phyloP scores from a whole-genome alignment of 2,329 filamentous ascomycete species.

The Chaetomiaceae sp. region DNA sequence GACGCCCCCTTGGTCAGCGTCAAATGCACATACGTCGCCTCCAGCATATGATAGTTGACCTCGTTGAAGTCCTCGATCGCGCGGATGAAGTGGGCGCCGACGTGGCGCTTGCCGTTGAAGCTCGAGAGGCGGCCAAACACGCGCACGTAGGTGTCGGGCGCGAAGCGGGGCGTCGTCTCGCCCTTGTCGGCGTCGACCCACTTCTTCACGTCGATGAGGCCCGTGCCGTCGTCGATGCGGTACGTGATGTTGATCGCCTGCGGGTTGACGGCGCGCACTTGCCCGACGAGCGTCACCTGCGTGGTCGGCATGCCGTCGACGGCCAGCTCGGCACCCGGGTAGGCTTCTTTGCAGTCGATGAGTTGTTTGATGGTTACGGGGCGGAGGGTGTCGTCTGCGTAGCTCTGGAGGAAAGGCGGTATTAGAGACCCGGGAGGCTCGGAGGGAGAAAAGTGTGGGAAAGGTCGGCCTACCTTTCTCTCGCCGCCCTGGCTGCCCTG shows the following conservation, averaged over 20 bases:
- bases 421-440: no score
- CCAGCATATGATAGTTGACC: conserved; percentile 85
- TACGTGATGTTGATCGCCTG: conserved; percentile 90
- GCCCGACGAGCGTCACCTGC: conserved; percentile 80
- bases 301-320: conserved; percentile 74
- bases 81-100: conserved; percentile 76
- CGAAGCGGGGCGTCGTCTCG: conserved; percentile 45
- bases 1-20: conserved; percentile 64
- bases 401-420: conserved; percentile 40
- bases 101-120: conserved; percentile 77
- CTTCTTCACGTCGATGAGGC: conserved; percentile 83
- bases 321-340: conserved; percentile 69
- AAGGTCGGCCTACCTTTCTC: conserved; percentile 38
- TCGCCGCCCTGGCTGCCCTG: conserved; percentile 49
- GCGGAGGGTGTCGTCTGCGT: conserved; percentile 79
- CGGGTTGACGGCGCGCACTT: conserved; percentile 80
- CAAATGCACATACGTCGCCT: conserved; percentile 84
- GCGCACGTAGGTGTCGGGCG: conserved; percentile 74
- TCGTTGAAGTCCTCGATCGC: conserved; percentile 84
- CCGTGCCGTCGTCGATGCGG: conserved; percentile 92
- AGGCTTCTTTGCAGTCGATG: conserved; percentile 72
- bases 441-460: conserved; percentile 2
- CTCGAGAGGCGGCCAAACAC: conserved; percentile 80
- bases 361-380: conserved; percentile 96
- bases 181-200: conserved; percentile 67